These are phyloP conservation scores for Fusarium graminum DNA, from an alignment of 2,329 filamentous ascomycete genomes.

Conservation along the genomic window DNA sequence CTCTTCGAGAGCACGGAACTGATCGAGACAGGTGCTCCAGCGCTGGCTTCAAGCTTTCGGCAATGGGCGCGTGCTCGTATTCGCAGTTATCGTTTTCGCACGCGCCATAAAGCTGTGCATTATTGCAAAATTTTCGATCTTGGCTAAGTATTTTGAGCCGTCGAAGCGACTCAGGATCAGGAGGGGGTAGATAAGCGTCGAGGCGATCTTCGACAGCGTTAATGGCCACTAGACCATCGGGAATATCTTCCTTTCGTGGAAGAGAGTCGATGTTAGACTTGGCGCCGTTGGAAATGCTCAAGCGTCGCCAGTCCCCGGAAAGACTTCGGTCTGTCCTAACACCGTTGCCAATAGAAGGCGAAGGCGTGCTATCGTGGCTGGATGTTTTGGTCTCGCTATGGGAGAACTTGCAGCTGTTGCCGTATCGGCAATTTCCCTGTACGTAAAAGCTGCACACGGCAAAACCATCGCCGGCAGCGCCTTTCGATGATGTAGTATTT, in stretches of 20 bases:
- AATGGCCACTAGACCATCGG: constrained; percentile 30
- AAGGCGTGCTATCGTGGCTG: constrained; percentile 28
- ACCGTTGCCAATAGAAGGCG: constrained; percentile 20
- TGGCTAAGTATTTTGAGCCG: constrained; percentile 33
- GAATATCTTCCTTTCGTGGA: constrained; percentile 33
- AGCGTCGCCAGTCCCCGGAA: constrained; percentile 18
- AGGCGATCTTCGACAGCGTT: constrained; percentile 39
- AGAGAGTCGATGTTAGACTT: constrained; percentile 30
- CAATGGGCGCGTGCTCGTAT: constrained; percentile 40
- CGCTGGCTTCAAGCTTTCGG: constrained; percentile 34
- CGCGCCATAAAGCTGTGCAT: constrained; percentile 29
- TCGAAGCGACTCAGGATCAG: constrained; percentile 17
- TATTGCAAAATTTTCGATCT: constrained; percentile 41
- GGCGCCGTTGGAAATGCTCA: neutral
- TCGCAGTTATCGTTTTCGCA: constrained; percentile 38
- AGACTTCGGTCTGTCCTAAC: constrained; percentile 22
- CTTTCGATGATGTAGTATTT: constrained; percentile 13
- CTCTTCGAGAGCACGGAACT: constrained; percentile 33
- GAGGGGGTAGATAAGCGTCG: constrained; percentile 27
- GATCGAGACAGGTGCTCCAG: constrained; percentile 36
- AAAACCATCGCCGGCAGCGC: constrained; percentile 16
- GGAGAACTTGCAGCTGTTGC: constrained; percentile 35
- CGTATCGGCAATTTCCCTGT: constrained; percentile 45
- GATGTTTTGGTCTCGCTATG: constrained; percentile 32
- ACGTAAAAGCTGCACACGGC: constrained; percentile 38